phyloP scores from a whole-genome alignment of 2,329 filamentous ascomycete species.

The Botrytis medusae region DNA sequence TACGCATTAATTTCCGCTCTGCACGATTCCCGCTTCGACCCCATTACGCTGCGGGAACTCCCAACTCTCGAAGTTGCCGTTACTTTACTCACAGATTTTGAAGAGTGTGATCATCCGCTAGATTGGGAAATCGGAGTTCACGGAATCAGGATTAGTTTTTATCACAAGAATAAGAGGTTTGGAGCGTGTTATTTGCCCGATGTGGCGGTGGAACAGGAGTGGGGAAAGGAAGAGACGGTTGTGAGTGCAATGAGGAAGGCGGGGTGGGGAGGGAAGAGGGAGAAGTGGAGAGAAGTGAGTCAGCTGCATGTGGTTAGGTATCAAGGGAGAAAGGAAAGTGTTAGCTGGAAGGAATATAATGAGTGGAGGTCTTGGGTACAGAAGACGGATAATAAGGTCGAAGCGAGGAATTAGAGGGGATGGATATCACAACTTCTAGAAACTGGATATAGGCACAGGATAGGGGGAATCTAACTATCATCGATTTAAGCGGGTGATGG shows the following conservation, averaged over 20 bases:
- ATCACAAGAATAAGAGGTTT: conserved; percentile 68
- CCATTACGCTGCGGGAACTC: conserved; percentile 44
- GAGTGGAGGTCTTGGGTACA: conserved; percentile 74
- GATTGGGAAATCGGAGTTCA: conserved; percentile 88
- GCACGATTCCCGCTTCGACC: conserved; percentile 51
- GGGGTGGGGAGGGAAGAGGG: conserved; percentile 72
- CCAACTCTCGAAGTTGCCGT: conserved; percentile 63
- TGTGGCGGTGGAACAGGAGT: conserved; percentile 88
- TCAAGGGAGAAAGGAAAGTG: conserved; percentile 74
- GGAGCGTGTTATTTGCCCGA: conserved; percentile 91
- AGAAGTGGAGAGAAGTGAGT: conserved; percentile 71
- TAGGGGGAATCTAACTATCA: background rate
- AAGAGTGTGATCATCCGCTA: conserved; percentile 68
- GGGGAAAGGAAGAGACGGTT: conserved; percentile 90
- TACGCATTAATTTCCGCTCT: conserved; percentile 81
- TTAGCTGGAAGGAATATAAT: conserved; percentile 73
- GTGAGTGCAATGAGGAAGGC: conserved; percentile 92
- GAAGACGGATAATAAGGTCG: conserved; percentile 11
- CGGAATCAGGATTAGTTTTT: conserved; percentile 83
- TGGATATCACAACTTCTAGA: background rate
- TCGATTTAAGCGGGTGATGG: background rate
- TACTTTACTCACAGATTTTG: conserved; percentile 84
- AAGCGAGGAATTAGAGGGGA: background rate
- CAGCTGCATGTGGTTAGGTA: conserved; percentile 75
- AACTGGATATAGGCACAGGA: background rate